Evolutionary conservation across 2,329 filamentous ascomycete genomes (phyloP).

Genomic region (Chrysoporthe austroafricana): DNA sequence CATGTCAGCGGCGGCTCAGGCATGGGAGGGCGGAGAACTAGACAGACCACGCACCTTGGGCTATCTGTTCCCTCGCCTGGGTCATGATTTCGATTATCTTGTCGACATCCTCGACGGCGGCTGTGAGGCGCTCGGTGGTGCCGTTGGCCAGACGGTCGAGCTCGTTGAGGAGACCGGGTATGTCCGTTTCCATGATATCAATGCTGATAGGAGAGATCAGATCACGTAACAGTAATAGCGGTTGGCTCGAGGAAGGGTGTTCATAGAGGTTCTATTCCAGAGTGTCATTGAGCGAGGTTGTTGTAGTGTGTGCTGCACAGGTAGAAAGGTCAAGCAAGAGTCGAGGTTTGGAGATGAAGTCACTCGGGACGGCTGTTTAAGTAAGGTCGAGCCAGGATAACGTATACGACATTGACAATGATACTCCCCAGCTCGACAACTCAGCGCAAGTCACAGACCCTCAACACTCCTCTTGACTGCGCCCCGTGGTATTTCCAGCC

Average conservation of each 20-base stretch:
- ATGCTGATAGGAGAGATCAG: not conserved
- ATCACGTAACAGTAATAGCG: not conserved
- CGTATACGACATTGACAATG: not conserved
- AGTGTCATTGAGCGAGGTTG: not conserved
- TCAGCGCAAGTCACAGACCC: not conserved
- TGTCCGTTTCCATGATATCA: slow-evolving; percentile 38
- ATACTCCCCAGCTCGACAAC: not conserved
- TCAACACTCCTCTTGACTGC: not conserved
- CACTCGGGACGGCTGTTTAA: not conserved
- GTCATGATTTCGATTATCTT: slow-evolving; percentile 78
- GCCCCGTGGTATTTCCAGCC: not conserved
- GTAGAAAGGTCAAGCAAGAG: not conserved
- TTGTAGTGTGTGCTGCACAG: not conserved
- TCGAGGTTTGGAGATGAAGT: not conserved
- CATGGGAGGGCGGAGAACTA: not conserved
- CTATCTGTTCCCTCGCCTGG: slow-evolving; percentile 73
- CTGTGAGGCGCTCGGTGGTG: slow-evolving; percentile 68
- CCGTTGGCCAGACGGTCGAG: slow-evolving; percentile 66
- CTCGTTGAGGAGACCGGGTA: slow-evolving; percentile 69
- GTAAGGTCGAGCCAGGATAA: not conserved
- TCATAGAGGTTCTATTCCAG: not conserved
- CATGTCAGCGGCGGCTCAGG: slow-evolving; percentile 21
- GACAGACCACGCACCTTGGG: slow-evolving; percentile 56
- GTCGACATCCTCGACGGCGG: slow-evolving; percentile 80
- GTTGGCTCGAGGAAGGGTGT: not conserved